phyloP scores from a whole-genome alignment of 768 basidiomycete species.

The Lentinus brumalis region DNA sequence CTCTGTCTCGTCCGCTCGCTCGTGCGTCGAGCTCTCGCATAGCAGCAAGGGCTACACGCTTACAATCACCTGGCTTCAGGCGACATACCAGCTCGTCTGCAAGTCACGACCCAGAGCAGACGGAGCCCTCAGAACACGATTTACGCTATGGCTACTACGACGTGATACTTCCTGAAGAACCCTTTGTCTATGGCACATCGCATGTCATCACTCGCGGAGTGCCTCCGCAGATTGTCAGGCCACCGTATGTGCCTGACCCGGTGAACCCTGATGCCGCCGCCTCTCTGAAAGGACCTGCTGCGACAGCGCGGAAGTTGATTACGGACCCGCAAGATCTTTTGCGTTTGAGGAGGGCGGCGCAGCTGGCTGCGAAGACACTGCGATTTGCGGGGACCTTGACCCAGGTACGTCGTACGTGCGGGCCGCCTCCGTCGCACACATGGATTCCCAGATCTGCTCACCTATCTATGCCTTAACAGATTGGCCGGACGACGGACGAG shows the following conservation, averaged over 20 bases:
- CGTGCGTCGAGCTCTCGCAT: not conserved
- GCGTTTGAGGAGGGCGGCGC: conserved; percentile 23
- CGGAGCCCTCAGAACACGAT: conserved; percentile 19
- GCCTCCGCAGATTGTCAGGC: conserved; percentile 55
- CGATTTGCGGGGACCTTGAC: conserved; percentile 24
- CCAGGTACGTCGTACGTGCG: conserved; percentile 23
- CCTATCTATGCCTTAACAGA: conserved; percentile 38
- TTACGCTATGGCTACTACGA: conserved; percentile 52
- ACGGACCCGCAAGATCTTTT: conserved; percentile 15
- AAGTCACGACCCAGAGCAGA: not conserved
- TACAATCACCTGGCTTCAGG: not conserved
- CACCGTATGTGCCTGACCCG: conserved; percentile 39
- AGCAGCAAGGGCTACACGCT: not conserved
- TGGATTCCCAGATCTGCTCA: no score
- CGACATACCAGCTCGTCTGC: not conserved
- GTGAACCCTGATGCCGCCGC: not conserved
- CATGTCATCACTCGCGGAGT: conserved; percentile 61
- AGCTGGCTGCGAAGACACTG: conserved; percentile 23
- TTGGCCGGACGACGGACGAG: conserved; percentile 69
- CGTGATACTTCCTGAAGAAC: conserved; percentile 66
- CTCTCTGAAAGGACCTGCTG: not conserved
- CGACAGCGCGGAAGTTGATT: conserved; percentile 3
- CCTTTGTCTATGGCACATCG: conserved; percentile 61
- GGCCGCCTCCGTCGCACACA: no score
- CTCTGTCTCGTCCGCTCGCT: not conserved